Conservation (phyloP, 2,329 filamentous ascomycete genomes). For the Aspergillus tamarii region DNA sequence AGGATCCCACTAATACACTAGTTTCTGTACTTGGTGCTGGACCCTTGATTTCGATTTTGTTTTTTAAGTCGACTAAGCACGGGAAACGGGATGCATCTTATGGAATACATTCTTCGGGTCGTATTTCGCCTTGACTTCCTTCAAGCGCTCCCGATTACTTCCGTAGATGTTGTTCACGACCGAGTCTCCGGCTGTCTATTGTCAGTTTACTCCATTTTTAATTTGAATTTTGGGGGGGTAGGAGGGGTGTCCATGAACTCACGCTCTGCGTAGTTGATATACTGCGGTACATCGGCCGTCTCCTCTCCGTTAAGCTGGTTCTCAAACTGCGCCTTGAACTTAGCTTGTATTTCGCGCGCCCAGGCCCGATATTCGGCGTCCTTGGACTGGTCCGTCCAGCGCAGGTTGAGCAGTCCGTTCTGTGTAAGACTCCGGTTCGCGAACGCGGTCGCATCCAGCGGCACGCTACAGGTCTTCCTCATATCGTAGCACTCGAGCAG, state of each 20-base stretch:
- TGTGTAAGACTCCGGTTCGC: constrained; percentile 51
- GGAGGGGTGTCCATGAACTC: no score
- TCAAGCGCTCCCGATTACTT: constrained; percentile 45
- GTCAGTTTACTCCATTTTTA: constrained; percentile 9
- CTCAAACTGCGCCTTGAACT: constrained; percentile 32
- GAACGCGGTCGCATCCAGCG: constrained; percentile 46
- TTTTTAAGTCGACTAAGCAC: neutral
- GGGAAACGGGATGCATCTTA: constrained; percentile 41
- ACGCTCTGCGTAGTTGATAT: constrained; percentile 42
- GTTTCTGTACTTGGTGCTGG: neutral
- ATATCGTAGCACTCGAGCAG: constrained; percentile 51
- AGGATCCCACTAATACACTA: neutral
- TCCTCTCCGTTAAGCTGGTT: constrained; percentile 9
- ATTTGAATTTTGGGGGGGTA: no score
- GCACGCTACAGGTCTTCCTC: constrained; percentile 42
- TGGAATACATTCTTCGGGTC: constrained; percentile 53
- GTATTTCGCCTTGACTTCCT: constrained; percentile 50
- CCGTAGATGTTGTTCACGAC: constrained; percentile 48
- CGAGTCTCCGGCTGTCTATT: constrained; percentile 33
- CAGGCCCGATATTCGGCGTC: constrained; percentile 44
- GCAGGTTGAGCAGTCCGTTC: constrained; percentile 46
- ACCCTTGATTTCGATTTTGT: neutral
- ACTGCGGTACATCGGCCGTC: constrained; percentile 32
- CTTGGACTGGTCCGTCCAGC: constrained; percentile 45
- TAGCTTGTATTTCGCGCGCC: constrained; percentile 38